phyloP scores from a whole-genome alignment of 2,329 filamentous ascomycete species.

The Colletotrichum navitas region DNA sequence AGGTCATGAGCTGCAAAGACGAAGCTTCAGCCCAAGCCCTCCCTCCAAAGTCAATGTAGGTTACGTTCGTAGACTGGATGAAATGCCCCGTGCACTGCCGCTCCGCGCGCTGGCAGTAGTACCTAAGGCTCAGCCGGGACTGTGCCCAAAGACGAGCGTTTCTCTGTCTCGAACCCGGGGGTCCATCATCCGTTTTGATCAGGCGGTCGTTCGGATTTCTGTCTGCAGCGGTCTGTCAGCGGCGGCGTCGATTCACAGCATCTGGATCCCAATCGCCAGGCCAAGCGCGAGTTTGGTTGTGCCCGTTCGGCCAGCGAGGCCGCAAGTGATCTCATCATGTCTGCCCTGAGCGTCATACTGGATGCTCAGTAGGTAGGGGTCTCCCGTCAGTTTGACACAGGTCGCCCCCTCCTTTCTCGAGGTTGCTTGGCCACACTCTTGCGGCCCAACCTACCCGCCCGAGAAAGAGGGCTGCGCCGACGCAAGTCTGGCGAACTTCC shows the following conservation, averaged over 20 bases:
- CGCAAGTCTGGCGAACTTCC: background rate
- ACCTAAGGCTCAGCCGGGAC: background rate
- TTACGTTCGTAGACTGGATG: constrained; percentile 12
- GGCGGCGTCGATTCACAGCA: background rate
- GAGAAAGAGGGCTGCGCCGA: constrained; percentile 1
- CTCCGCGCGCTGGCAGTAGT: background rate
- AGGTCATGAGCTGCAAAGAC: constrained; percentile 29
- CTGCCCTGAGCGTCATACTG: constrained; percentile 33
- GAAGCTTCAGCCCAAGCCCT: constrained; percentile 34
- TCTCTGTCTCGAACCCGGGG: background rate
- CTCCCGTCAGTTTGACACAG: constrained; percentile 34
- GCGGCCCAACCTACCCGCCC: constrained; percentile 8
- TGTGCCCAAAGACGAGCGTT: background rate
- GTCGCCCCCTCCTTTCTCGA: constrained; percentile 6
- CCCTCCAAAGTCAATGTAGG: constrained; percentile 34
- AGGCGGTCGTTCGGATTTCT: background rate
- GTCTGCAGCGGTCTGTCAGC: background rate
- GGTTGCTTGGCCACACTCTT: constrained; percentile 1
- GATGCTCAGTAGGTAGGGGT: constrained; percentile 25
- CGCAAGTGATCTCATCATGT: constrained; percentile 20
- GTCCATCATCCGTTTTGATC: too few relatives aligned
- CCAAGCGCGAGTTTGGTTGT: constrained; percentile 5
- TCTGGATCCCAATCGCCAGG: background rate
- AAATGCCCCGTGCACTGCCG: constrained; percentile 4
- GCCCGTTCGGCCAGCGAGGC: background rate